Evolutionary conservation across 1,284 basidiomycete species (phyloP).

Genomic region (Inonotus hispidus): DNA sequence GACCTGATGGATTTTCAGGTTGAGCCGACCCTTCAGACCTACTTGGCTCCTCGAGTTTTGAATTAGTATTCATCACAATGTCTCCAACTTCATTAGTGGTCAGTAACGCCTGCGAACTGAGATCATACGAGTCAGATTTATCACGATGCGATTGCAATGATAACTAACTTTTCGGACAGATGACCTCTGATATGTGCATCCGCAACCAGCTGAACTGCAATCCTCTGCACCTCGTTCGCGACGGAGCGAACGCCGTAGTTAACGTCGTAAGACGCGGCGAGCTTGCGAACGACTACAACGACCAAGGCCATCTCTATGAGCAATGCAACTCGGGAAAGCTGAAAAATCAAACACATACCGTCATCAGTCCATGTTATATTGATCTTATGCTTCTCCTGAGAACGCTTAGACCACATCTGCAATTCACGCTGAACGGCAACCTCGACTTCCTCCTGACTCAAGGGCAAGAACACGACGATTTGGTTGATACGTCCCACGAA

Average conservation of each 20-base stretch:
- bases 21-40: no score
- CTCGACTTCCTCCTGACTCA: conserved; percentile 12
- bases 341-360: not conserved
- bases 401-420: conserved; percentile 2
- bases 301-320: not conserved
- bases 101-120: not conserved
- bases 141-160: not conserved
- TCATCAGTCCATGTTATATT: conserved; percentile 8
- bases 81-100: not conserved
- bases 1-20: no score
- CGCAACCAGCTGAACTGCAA: conserved; percentile 12
- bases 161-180: conserved; percentile 2
- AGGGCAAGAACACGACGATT: conserved; percentile 15
- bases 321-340: not conserved
- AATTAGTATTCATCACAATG: no score
- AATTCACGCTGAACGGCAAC: conserved; percentile 9
- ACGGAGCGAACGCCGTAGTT: conserved; percentile 16
- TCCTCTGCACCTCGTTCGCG: conserved; percentile 9
- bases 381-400: conserved; percentile 13
- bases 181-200: conserved; percentile 11
- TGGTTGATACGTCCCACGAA: conserved; percentile 15
- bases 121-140: not conserved
- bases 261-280: conserved; percentile 10
- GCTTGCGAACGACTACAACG: conserved; percentile 6
- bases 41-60: no score